Evolutionary conservation across 345 rosid species (phyloP).

Genomic region (Clausena lansium): DNA sequence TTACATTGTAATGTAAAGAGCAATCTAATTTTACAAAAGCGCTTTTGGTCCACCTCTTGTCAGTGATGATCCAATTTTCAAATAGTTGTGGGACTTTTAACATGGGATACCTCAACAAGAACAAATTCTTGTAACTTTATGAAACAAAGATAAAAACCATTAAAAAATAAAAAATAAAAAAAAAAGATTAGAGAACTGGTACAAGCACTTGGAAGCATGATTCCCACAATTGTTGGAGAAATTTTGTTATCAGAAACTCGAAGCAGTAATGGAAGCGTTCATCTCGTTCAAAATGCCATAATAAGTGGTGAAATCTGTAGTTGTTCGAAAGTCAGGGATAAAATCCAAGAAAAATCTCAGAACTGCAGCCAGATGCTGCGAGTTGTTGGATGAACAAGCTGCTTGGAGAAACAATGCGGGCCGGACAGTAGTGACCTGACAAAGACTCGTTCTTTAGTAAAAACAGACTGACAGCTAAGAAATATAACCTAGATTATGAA

Average conservation of each 20-base stretch:
- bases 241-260: slow-evolving; percentile 3
- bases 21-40: not conserved
- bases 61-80: not conserved
- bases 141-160: not conserved
- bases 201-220: not conserved
- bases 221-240: not conserved
- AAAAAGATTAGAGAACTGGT: not conserved
- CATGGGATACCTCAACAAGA: not conserved
- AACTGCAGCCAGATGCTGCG: slow-evolving; percentile 84
- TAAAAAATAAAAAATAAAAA: not conserved
- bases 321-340: slow-evolving; percentile 65
- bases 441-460: not conserved
- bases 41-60: not conserved
- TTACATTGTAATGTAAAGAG: not conserved
- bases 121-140: not conserved
- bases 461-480: not conserved
- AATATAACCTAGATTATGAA: not conserved
- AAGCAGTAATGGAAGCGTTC: slow-evolving; percentile 39
- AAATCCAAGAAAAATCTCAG: slow-evolving; percentile 85
- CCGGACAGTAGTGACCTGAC: slow-evolving; percentile 68
- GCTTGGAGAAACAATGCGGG: slow-evolving; percentile 83
- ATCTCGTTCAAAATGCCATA: slow-evolving; percentile 66
- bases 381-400: slow-evolving; percentile 66
- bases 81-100: not conserved
- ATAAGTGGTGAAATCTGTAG: slow-evolving; percentile 57